Evolutionary conservation across 2,329 filamentous ascomycete genomes (phyloP), one percentile per base, ranked within the genome.

Genomic region (Amauroascus verrucosus): DNA sequence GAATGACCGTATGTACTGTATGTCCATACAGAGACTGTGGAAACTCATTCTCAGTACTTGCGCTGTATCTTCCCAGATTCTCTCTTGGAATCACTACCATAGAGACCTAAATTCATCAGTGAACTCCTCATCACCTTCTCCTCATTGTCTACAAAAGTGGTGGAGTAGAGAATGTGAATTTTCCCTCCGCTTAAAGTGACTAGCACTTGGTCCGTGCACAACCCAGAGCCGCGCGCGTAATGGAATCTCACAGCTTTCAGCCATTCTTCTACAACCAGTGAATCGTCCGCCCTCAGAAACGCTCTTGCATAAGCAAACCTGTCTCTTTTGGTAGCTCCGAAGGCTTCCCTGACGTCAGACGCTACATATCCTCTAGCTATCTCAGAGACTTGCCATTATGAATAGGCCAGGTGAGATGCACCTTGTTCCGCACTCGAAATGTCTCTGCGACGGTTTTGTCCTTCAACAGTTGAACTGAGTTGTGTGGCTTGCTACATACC

Each of bases 331-430:
- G n/a, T n/a, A n/a, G n/a, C n/a, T n/a, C n/a, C 4, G n/a, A 28
- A 3, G 11, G 26, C 9, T 4, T 9, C 9, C 9, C 9, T 30
- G 26, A 30, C 9, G 5, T 30, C 26, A 8, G 30, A 24, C 32
- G 45, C 37, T 9, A 1, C 6, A n/a, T 6, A 44, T 26, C 33
- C 26, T 33, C 5, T 18, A 9, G n/a, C 7, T 16, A 16, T 14
- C 8, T 38, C 18, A 37, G 26, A 28, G 35, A 3, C 18, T 24
- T 33, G 33, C 47, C 46, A 30, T 38, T 11, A 54, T 54, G 52
- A 54, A 54, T 47, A 44, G 30, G 51, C 58, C 54, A 47, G 58
- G 54, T 55, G 52, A 58, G 52, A 53, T 22, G 14, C 5, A 45
- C 24, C 11, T 11, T 22, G 20, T 16, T 16, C 41, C 16, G 13